Evolutionary conservation across 2,329 filamentous ascomycete species (phyloP), one percentile per base, ranked within the genome.

Genomic region (Cytospora schulzeri): DNA sequence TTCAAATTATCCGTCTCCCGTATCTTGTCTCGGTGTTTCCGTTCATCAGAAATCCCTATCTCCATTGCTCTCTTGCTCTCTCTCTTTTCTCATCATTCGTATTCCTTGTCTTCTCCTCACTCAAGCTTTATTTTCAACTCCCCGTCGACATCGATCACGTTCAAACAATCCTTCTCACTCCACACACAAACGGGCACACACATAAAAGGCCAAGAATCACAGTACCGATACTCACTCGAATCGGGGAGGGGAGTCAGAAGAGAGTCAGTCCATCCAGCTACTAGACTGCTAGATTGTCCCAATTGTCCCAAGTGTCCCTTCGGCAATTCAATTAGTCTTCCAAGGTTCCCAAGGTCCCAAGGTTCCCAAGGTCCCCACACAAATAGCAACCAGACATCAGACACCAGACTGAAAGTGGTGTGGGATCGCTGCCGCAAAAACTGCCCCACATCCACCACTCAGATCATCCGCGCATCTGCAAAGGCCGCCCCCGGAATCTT

Each of bases 401-500:
- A 52, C 28, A 52, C 28, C 31, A 33, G 31, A 38, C 35, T 38
- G 35, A 17, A 22, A 45, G 41, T 24, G 45, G 45, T 48, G 45
- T 45, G 45, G 45, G 45, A 48, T 48, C 45, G n/a, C 45, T 48
- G n/a, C 45, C 45, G 45, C n/a, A n/a, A n/a, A 24, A 8, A 4
- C 45, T 22, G 45, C 45, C 45, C 45, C 45, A 48, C 45, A 48
- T 48, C 45, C n/a, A 48, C 45, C 45, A 48, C 45, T 48, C 45
- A 48, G 45, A 48, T 48, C 45, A 48, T 24, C 45, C 11, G 45
- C 45, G 45, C 45, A 48, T 48, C 19, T 48, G n/a, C 33, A 12
- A 48, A 48, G 11, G n/a, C 45, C 38, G n/a, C 38, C n/a, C 50
- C 45, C 58, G 19, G 45, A 26, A 55, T 33, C 14, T 55, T 24